A percentile compares a stretch with the other conserved stretches of the same genome.
phyloP scores from a whole-genome alignment of 106 monocot species.

The Amphibolis antarctica region DNA sequence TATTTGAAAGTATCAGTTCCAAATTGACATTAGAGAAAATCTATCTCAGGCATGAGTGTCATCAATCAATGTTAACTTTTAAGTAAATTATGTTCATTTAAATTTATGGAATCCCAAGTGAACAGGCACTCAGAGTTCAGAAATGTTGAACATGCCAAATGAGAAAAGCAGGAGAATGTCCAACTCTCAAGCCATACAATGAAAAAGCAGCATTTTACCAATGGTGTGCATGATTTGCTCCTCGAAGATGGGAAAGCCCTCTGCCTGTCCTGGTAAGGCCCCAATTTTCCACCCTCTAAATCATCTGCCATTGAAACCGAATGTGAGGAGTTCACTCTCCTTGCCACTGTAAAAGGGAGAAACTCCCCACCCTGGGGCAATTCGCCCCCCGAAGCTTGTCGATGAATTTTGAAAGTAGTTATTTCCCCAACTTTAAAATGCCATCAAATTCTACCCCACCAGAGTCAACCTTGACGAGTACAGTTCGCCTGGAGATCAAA shows the following conservation, averaged over 20 bases:
- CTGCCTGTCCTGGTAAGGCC: constrained; percentile 46
- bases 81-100: too few species aligned
- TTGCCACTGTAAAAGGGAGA: constrained; percentile 55
- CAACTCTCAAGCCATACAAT: not conserved
- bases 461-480: not conserved
- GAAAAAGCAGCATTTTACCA: constrained; percentile 28
- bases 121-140: too few species aligned
- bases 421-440: not conserved
- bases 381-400: constrained; percentile 79
- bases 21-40: too few species aligned
- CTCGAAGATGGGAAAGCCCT: constrained; percentile 66
- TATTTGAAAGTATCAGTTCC: too few species aligned
- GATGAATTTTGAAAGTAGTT: constrained; percentile 67
- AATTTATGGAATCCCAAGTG: too few species aligned
- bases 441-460: not conserved
- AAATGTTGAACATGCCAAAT: too few species aligned
- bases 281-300: constrained; percentile 54
- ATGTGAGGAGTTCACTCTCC: constrained; percentile 68
- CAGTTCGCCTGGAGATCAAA: not conserved
- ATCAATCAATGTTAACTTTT: too few species aligned
- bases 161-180: not conserved
- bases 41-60: too few species aligned
- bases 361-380: constrained; percentile 78
- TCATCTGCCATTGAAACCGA: constrained; percentile 76
- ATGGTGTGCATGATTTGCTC: constrained; percentile 58